Base-by-base conservation (phyloP, 2,329 filamentous ascomycete genomes). In the Elsinoe australis region DNA sequence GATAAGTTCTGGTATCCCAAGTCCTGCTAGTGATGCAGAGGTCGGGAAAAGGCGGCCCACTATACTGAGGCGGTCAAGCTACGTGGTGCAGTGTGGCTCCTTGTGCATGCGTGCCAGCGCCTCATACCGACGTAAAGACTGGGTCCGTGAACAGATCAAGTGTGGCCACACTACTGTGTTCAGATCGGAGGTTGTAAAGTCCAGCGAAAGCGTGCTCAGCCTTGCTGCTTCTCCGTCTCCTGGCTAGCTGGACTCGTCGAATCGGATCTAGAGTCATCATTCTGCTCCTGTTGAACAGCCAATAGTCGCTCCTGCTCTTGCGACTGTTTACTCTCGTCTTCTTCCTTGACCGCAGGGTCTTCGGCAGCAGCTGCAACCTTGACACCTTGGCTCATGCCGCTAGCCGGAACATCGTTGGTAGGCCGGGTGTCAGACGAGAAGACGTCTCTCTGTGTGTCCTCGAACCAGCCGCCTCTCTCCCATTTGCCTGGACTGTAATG, bases 401-500 rank as follows among this genome's bases (percentile, higher is more conserved):
- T 51, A 46, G 52, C 50, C 15, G 56, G 57, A 22, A 48, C 33
- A 14, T 52, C 51, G 4, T 53, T 53, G 3, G 44, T 47, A 1
- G 62, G 69, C 19, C 53, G 58, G 0, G 70, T 72, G 5, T 62
- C 51, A 1, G 63, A 67, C 6, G 63, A 61, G 2, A 63, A 63
- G 1, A 65, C 55, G 49, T 64, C 62, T 47, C 64, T 58, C 49
- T 67, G 60, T 3, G 58, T 60, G n/a, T 61, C 56, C 12, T 69
- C 63, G 54, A 94, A 92, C 87, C 87, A 95, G 1, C 88, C 88
- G 3, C 88, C 88, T n/a, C 71, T 69, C 56, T 94, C 87, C 88
- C 87, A 95, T 36, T 80, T 64, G 0, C 87, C 87, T 2, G 78
- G 70, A 35, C 71, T 65, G 59, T 94, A 94, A 0, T 88, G 61